Evolutionary conservation across 371 early-diverging fungal species (phyloP).

Genomic region (Mucor sp.): DNA sequence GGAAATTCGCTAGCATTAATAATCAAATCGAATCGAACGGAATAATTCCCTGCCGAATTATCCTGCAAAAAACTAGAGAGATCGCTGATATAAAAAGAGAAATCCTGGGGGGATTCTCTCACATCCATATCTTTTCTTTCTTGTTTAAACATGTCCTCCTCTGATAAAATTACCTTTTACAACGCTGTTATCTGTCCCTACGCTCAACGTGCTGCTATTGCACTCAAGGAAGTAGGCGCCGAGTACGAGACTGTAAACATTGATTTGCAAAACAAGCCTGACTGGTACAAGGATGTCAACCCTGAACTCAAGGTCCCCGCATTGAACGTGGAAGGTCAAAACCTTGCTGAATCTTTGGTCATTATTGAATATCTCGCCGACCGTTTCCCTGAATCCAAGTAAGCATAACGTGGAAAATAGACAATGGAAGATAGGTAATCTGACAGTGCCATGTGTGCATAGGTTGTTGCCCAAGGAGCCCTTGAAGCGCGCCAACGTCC

Average conservation of each 20-base stretch:
- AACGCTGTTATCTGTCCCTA: slow-evolving; percentile 59
- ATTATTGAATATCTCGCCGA: slow-evolving; percentile 54
- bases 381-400: slow-evolving; percentile 52
- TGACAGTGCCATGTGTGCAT: not conserved
- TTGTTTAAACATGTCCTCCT: not conserved
- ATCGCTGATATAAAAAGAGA: not conserved
- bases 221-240: slow-evolving; percentile 53
- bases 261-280: slow-evolving; percentile 66
- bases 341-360: slow-evolving; percentile 55
- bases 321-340: slow-evolving; percentile 32
- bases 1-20: not conserved
- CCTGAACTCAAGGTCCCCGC: slow-evolving; percentile 59
- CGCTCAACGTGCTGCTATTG: slow-evolving; percentile 63
- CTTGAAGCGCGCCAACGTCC: slow-evolving; percentile 47
- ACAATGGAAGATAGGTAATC: not conserved
- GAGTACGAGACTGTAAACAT: slow-evolving; percentile 54
- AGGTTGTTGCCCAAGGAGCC: slow-evolving; percentile 49
- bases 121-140: not conserved
- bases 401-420: slow-evolving; percentile 9
- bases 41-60: not conserved
- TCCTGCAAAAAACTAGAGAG: not conserved
- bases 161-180: slow-evolving; percentile 52
- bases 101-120: not conserved
- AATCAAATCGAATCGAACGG: not conserved
- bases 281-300: slow-evolving; percentile 58